phyloP scores from a whole-genome alignment of 441 rosid species.

The Syzygium syzygioides region DNA sequence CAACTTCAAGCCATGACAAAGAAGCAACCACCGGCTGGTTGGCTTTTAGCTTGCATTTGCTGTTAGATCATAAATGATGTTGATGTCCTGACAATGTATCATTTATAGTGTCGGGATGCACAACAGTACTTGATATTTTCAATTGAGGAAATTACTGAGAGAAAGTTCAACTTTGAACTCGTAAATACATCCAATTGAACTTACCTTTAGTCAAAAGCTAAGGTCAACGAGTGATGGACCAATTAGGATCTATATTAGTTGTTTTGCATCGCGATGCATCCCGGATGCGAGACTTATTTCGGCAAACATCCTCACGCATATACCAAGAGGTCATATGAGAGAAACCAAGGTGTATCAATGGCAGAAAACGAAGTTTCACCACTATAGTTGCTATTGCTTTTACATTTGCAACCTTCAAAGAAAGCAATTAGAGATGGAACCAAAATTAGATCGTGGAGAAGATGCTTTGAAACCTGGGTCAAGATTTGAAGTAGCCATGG shows the following conservation, averaged over 20 bases:
- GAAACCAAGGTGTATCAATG: background rate
- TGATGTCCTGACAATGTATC: background rate
- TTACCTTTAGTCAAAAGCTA: fast-evolving
- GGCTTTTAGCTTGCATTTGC: background rate
- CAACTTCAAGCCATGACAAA: background rate
- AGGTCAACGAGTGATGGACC: fast-evolving
- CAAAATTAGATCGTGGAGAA: background rate
- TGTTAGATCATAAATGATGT: background rate
- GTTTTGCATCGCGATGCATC: fast-evolving
- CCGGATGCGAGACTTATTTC: fast-evolving
- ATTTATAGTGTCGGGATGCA: fast-evolving
- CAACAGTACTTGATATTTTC: fast-evolving
- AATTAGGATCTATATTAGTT: background rate
- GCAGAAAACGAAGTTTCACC: background rate
- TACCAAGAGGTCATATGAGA: background rate
- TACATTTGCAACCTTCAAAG: background rate
- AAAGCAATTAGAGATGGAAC: background rate
- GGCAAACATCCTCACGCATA: background rate
- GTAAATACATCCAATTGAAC: fast-evolving
- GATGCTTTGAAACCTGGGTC: background rate
- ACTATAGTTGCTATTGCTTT: background rate
- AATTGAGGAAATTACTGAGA: background rate
- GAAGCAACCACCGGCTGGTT: background rate
- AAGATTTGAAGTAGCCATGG: background rate
- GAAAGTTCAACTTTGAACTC: fast-evolving